Evolutionary conservation across 2,329 filamentous ascomycete species (phyloP), one percentile per base, ranked within the genome.

Genomic region (Neobulgaria alba): DNA sequence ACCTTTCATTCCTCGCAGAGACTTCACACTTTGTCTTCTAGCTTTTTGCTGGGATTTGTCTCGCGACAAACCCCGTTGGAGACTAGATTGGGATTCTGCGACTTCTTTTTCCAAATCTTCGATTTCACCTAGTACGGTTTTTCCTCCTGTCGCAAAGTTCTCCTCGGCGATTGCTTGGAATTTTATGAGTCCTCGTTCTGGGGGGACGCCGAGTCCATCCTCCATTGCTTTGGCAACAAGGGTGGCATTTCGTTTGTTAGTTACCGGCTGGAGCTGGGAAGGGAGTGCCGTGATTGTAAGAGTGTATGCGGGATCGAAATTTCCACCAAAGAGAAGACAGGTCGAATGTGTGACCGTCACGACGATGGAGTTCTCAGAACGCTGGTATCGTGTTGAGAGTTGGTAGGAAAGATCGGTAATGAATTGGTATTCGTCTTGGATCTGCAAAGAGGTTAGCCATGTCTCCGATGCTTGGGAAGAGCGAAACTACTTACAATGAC

Each of bases 201-300:
- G 61, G 0, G 69, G 55, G 2, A 94, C 84, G 2, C 75, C 73
- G 0, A 94, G 67, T 1, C 78, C 69, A 17, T 86, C 81, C 10
- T 78, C 70, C 61, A 95, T 73, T 58, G 84, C 81, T n/a, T 68
- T 70, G 57, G 92, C 85, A 3, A 93, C 73, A 14, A 93, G 64
- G n/a, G 73, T 71, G 1, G 85, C 78, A 60, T 90, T 92, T 47
- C 86, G 77, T 59, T 84, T 83, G 64, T 95, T 95, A 38, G 77
- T 85, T 3, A 78, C 73, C 0, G 84, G 76, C 46, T 81, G 79
- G 42, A 92, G 66, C 49, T 85, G 73, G 9, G 69, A 69, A 1
- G 82, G 71, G 8, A 92, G 68, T 1, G 85, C 79, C 26, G 74
- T 80, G 44, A 95, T 74, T 23, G 77, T 82, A 55, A 94, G 68